These are phyloP conservation scores for Hymenotorrendiella dingleyae DNA, from an alignment of 2,329 filamentous ascomycete genomes.

Conservation along the genomic window DNA sequence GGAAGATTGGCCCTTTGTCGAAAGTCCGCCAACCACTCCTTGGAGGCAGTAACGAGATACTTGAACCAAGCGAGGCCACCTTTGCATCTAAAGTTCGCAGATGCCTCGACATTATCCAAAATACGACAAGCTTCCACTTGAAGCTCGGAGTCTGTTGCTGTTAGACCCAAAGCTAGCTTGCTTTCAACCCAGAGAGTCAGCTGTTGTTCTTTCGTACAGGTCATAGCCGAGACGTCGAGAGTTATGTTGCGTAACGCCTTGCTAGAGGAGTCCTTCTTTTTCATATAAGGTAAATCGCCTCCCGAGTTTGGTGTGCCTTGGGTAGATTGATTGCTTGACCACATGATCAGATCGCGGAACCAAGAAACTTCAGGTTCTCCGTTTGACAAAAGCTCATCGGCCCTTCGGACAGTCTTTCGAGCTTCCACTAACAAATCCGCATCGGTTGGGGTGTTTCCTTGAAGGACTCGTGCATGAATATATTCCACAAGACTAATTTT, in stretches of 20 bases:
- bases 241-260: conserved; percentile 3
- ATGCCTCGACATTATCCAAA: conserved; percentile 49
- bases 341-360: conserved; percentile 55
- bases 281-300: conserved; percentile 8
- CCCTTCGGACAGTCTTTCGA: conserved; percentile 51
- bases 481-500: conserved; percentile 53
- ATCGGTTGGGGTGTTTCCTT: conserved; percentile 40
- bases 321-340: conserved; percentile 29
- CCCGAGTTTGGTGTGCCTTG: background rate
- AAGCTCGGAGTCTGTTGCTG: conserved; percentile 53
- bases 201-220: conserved; percentile 20
- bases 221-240: conserved; percentile 12
- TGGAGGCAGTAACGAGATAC: conserved; percentile 43
- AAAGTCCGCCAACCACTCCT: conserved; percentile 51
- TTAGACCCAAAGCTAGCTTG: conserved; percentile 43
- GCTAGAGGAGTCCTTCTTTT: conserved; percentile 11
- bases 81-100: conserved; percentile 22
- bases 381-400: conserved; percentile 41
- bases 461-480: conserved; percentile 39
- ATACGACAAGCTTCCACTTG: conserved; percentile 54
- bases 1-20: conserved; percentile 51
- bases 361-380: conserved; percentile 39
- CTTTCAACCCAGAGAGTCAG: conserved; percentile 22
- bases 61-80: conserved; percentile 47
- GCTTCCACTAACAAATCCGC: conserved; percentile 51